Base-by-base conservation (phyloP, 495 filamentous ascomycete genomes). In the Trichoderma orchidacearum region DNA sequence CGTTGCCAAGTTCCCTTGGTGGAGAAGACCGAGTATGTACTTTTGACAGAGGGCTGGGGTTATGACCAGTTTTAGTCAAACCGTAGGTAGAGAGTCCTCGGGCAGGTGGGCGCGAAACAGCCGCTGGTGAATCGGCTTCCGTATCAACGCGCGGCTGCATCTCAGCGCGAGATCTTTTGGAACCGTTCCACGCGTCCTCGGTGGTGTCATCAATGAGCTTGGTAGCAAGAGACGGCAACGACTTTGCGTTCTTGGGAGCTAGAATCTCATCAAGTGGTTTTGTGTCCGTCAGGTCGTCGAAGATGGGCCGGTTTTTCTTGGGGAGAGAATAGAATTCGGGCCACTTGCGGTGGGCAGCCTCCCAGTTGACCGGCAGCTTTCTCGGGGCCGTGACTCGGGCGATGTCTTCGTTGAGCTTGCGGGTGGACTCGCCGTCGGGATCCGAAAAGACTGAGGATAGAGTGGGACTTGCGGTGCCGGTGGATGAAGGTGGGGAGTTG, bases 401-500 rank as follows among this genome's bases (percentile, higher is more conserved):
- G 51, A 45, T 56, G 34, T 65, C 65, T 55, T 65, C 59, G 52
- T 65, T 59, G 54, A 73, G 62, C 55, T 54, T 62, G 50, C 70
- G 70, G 21, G 72, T 74, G 17, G 73, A 72, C 58, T 76, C 75
- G 60, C 62, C 72, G 57, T 72, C 70, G 36, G 72, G 71, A 57
- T 61, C 71, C 53, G 74, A 69, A 41, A 73, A 73, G 55, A 78
- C 64, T 55, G 71, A 66, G 23, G 73, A 75, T 15, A 66, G 57
- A 35, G 72, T 75, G 48, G 72, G 70, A 58, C 72, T 77, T 59
- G 76, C 68, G 30, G 73, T 75, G 65, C 73, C 74, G 51, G 75
- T 78, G 30, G 75, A 76, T n/a, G 74, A 73, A 8, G 74, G 75
- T 15, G 75, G 75, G 15, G 72, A 75, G 59, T 71, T 73, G 59